Base-by-base conservation (phyloP, 1,284 basidiomycete species). In the Spongispora temasekensis region DNA sequence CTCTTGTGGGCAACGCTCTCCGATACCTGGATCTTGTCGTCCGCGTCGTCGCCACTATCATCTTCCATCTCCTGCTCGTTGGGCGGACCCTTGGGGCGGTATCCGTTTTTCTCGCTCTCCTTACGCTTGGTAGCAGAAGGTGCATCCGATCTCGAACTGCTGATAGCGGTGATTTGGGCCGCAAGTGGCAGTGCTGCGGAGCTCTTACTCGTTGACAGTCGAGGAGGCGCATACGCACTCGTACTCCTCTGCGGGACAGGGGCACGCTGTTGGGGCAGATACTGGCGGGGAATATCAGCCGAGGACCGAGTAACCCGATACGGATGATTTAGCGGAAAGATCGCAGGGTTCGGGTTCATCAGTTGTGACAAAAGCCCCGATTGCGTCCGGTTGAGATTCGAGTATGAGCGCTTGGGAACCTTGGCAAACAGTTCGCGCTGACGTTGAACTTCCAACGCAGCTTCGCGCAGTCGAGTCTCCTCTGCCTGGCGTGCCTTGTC, bases 391-490 rank as follows among this genome's bases (percentile, higher is more conserved):
- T 79, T 79, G 55, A 88, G 77, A 64, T 85, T 83, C 68, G 85
- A 83, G 66, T 89, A 87, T 27, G 86, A 85, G 40, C 83, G 79
- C 55, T 85, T 81, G 5, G 91, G 90, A 12, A 89, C 79, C 75
- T 93, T 94, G 59, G 84, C 81, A 69, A 95, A 93, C 82, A 94
- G 81, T 19, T 90, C 86, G 34, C 83, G 82, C 68, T 92, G 85
- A 7, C 88, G 81, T 67, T 87, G 83, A 19, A 83, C 87, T 69
- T 91, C 88, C 66, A 83, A 60, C n/a, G 81, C 82, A 28, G 83
- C 84, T 66, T 79, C 76, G 13, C 68, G 76, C 23, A 80, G 63
- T 12, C 73, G 73, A 3, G 64, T 69, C 61, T 76, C 75, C 63
- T 77, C 76, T 25, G 63, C 69, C 46, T 73, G 65, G 44, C 73